Base-by-base conservation (phyloP, 306 rosid genomes). In the Trifolium dubium region DNA sequence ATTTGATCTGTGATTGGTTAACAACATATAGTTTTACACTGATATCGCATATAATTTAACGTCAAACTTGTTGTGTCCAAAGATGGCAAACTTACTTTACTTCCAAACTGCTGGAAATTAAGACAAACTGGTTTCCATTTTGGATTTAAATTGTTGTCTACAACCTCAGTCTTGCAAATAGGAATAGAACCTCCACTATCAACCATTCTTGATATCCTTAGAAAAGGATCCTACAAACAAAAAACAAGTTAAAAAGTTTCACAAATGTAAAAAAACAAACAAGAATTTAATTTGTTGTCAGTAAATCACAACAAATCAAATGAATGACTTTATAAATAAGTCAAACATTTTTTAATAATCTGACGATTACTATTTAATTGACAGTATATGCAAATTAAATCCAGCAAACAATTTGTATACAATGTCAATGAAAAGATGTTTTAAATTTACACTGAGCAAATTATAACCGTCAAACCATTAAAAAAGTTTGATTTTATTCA, bases 101-200 rank as follows among this genome's bases (percentile, higher is more conserved):
- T 89, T 73, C 88, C 93, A 77, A 89, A 86, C 77, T 93, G 90
- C 59, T 85, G 89, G 84, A 78, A 80, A 68, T 87, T 76, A 68
- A 91, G 74, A 76, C 72, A 83, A 32, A 89, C 37, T 32, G 90
- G 90, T 74, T 84, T 94, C 98, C 98, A 91, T 73, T 61, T 82
- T 51, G 98, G 98, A 83, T 89, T 87, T 73, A 87, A 83, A 69
- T 86, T 80, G 83, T 89, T 77, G 64, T 91, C 78, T 59, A 88
- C 72, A 62, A 85, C 97, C 85, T 91, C 97, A 34, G 97, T 94
- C 82, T 88, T 94, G 89, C 95, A 91, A 49, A 94, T 89, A 75
- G 97, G 98, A 77, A 91, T 40, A 63, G 84, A 77, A 14, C 86
- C 87, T 67, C 97, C 98, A 46, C 37, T 85, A 82, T 94, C 98